Evolutionary conservation across 1,284 basidiomycete species (phyloP).

Genomic region (Hemileia vastatrix): DNA sequence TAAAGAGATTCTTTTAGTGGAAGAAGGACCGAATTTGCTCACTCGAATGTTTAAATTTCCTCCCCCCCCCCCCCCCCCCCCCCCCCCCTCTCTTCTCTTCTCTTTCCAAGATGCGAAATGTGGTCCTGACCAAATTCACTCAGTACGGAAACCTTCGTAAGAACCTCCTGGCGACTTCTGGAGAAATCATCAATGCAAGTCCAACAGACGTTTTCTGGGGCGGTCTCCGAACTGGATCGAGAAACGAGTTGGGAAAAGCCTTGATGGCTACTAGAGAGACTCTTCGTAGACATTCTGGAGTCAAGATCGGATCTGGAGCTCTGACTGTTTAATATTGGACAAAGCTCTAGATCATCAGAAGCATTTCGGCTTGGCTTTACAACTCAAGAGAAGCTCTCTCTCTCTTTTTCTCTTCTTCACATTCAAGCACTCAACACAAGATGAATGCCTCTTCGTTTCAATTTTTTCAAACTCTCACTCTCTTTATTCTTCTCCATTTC

Average conservation of each 20-base stretch:
- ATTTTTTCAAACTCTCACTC: too few relatives aligned
- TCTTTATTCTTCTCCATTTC: too few relatives aligned
- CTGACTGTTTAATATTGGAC: constrained; percentile 24
- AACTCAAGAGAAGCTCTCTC: not conserved
- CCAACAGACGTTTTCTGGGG: constrained; percentile 38
- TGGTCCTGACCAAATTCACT: constrained; percentile 31
- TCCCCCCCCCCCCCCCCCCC: too few relatives aligned
- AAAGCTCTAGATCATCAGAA: not conserved
- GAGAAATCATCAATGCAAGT: constrained; percentile 29
- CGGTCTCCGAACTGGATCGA: constrained; percentile 21
- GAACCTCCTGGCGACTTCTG: constrained; percentile 30
- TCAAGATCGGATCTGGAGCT: constrained; percentile 30
- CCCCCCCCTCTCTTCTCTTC: not conserved
- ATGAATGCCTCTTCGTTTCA: too few relatives aligned
- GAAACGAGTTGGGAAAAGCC: constrained; percentile 33
- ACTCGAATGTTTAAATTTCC: too few relatives aligned
- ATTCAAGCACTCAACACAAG: too few relatives aligned
- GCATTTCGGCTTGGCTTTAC: not conserved
- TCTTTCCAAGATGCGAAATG: constrained; percentile 6
- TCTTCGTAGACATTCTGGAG: constrained; percentile 24
- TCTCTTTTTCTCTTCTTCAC: too few relatives aligned
- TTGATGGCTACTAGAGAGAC: constrained; percentile 30
- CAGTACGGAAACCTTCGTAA: constrained; percentile 26
- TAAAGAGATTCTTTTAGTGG: too few relatives aligned
- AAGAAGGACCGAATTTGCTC: too few relatives aligned